Base-by-base conservation (phyloP, 2,329 filamentous ascomycete genomes). In the Decorospora gaudefroyi region DNA sequence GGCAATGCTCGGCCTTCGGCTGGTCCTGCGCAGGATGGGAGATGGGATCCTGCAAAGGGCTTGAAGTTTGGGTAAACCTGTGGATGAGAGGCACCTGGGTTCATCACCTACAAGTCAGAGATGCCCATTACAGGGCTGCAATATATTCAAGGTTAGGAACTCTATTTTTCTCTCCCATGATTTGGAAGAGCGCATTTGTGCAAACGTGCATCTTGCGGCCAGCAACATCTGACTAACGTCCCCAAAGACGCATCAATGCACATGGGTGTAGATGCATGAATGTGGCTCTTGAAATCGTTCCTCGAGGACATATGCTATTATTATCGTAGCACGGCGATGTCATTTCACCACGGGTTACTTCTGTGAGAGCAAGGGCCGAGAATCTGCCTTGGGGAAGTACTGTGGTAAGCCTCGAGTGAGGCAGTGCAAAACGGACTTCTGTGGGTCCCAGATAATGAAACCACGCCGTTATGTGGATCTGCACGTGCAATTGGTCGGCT, bases 21-120 rank as follows among this genome's bases (percentile, higher is more conserved):
- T 16, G 67, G 67, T 4, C 67, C 67, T 47, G 48, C 64, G 17
- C 63, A 69, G 29, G 65, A 68, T 46, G 67, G 60, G 27, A 62
- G 68, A n/a, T 72, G 69, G 70, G 70, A 72, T 51, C 68, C 69
- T 25, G 55, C 62, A 1, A 59, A 71, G 39, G 68, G 68, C 5
- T 48, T 73, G 38, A 70, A 71, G 36, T 72, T 73, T 62, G 69
- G 64, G 49, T 72, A 49, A 29, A 38, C 32, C 12, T 12, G 22
- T 10, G 18, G n/a, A 27, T n/a, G n/a, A n/a, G n/a, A n/a, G n/a
- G n/a, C n/a, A n/a, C n/a, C n/a, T 23, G 23, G 9, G 13, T 32
- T 19, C 11, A 21, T 34, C 35, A 21, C 10, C 28, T 26, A 21
- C 4, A 35, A 12, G 25, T 13, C 11, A 22, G 32, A 31, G 28